Evolutionary conservation across 208 protist genomes (phyloP), one percentile per base, ranked within the genome.

Genomic region (Herpetomonas tarakana): DNA sequence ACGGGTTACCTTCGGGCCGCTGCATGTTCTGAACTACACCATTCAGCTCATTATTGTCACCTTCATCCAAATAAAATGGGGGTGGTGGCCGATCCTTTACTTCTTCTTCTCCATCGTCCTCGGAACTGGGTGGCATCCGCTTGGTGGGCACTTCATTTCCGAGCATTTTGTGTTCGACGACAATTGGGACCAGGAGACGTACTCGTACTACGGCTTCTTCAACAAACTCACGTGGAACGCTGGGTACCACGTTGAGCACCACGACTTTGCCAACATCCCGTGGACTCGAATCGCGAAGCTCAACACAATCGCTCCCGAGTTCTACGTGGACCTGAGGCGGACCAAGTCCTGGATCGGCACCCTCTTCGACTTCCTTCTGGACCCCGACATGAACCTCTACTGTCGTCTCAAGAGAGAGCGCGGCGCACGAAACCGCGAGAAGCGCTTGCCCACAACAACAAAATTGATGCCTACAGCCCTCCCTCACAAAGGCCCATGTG

Each of bases 241-340:
- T 0, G 94, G 97, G 18, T 98, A 99, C 76, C 97, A 99, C 73
- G 96, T 97, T 28, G 96, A 99, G 79, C 97, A 99, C 74, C 97
- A 99, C 68, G 97, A 99, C 74, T 98, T 99, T 61, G 92, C 96
- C n/a, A 87, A 92, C 62, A 88, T 99, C 58, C 85, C 96, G 21
- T 96, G 95, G 87, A 86, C 72, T n/a, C 72, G 75, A 19, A 77
- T 98, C 56, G 84, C 79, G 16, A 47, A 86, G 56, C 65, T 98
- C 38, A 81, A 79, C 29, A 64, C 62, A 12, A 95, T 97, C 47
- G 97, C 97, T 0, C 90, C 91, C 11, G 94, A 98, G 68, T 98
- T 92, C 61, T 98, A 98, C 76, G 80, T 96, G 52, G 64, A 83
- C 47, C 66, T 97, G 22, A 41, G 74, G 24, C 47, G 70, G 27